Evolutionary conservation across 768 basidiomycete species (phyloP).

Genomic region (Tylopilus sp.): DNA sequence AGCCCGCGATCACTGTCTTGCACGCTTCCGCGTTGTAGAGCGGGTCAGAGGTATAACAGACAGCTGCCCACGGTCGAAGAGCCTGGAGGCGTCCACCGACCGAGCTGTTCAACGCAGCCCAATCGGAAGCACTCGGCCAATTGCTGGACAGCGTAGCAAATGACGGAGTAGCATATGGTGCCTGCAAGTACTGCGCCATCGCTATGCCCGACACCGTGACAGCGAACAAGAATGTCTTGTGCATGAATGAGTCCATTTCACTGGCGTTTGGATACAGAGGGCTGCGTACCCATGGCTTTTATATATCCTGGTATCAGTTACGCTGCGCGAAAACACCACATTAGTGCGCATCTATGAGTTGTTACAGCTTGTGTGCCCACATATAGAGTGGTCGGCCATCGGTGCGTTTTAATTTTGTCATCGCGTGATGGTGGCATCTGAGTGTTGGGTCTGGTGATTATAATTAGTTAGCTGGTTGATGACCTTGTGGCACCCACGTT

Average conservation of each 20-base stretch:
- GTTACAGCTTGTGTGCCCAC: too few species aligned
- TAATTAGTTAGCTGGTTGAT: too few species aligned
- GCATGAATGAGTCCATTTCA: not conserved
- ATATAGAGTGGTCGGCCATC: too few species aligned
- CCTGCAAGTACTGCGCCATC: not conserved
- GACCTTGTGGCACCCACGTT: too few species aligned
- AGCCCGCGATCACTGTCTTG: slow-evolving; percentile 11
- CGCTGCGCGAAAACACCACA: too few species aligned
- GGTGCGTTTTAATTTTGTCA: too few species aligned
- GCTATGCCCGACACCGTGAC: not conserved
- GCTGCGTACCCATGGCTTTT: too few species aligned
- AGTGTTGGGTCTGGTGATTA: too few species aligned
- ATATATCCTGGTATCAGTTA: too few species aligned
- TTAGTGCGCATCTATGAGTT: too few species aligned
- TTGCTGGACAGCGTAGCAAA: slow-evolving; percentile 5
- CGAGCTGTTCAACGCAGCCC: slow-evolving; percentile 15
- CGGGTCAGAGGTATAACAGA: slow-evolving; percentile 19
- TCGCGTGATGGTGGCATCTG: too few species aligned
- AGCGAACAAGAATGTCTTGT: not conserved
- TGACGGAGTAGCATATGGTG: slow-evolving; percentile 4
- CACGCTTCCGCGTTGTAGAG: slow-evolving; percentile 15
- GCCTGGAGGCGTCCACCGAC: slow-evolving; percentile 17
- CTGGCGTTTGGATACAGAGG: not conserved
- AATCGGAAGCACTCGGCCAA: slow-evolving; percentile 10
- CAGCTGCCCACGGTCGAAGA: slow-evolving; percentile 22